A percentile compares a stretch with the other conserved stretches of the same genome.
Evolutionary conservation across 176 grass and related monocot genomes (phyloP).

Genomic region (Carex cristatella): DNA sequence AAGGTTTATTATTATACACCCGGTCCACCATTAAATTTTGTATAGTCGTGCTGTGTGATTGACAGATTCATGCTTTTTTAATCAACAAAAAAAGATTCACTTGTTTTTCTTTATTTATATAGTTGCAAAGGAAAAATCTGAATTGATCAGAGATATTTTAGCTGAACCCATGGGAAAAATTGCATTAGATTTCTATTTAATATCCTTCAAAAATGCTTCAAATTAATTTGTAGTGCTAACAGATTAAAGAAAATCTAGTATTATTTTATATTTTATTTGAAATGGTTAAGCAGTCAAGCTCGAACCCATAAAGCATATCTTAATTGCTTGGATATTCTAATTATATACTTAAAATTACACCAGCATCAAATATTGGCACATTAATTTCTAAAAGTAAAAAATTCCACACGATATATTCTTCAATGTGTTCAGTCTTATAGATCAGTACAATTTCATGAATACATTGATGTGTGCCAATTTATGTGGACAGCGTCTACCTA

Average conservation of each 20-base stretch:
- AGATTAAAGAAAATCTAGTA: background rate
- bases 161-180: background rate
- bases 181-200: background rate
- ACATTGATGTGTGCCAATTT: background rate
- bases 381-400: background rate
- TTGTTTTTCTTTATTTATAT: background rate
- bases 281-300: background rate
- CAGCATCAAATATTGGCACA: background rate
- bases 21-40: background rate
- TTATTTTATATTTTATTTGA: background rate
- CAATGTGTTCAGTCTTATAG: background rate
- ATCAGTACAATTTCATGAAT: constrained; percentile 2
- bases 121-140: background rate
- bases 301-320: background rate
- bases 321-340: background rate
- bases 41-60: background rate
- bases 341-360: background rate
- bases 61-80: background rate
- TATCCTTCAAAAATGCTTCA: background rate
- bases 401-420: background rate
- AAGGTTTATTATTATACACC: background rate
- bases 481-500: background rate
- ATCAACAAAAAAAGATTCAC: too few species aligned
- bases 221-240: background rate
- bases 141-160: background rate